Percentiles rank a stretch among this genome's conserved stretches.
These are phyloP conservation scores for Lasiosphaeria miniovina DNA, from an alignment of 495 filamentous ascomycete species.

Conservation along the genomic window DNA sequence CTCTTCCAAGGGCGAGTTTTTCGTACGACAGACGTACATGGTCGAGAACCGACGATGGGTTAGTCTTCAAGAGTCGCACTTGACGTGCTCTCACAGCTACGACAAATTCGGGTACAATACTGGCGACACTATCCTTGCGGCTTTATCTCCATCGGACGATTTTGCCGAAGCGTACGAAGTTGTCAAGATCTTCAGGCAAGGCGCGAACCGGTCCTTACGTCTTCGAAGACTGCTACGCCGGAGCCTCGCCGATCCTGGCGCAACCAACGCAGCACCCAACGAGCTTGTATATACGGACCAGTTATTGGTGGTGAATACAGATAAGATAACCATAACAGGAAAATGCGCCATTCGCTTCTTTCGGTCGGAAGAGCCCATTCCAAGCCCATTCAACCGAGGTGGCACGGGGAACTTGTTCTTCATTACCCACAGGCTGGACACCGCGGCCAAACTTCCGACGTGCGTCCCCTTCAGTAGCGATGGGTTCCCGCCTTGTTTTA, in stretches of 20 bases:
- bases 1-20: constrained; percentile 46
- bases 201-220: constrained; percentile 28
- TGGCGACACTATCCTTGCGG: constrained; percentile 57
- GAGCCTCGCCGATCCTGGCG: constrained; percentile 34
- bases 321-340: constrained; percentile 40
- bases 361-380: constrained; percentile 39
- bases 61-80: constrained; percentile 48
- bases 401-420: constrained; percentile 65
- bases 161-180: constrained; percentile 52
- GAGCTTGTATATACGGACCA: constrained; percentile 61
- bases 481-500: constrained; percentile 35
- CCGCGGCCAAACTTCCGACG: constrained; percentile 2
- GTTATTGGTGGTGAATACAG: constrained; percentile 34
- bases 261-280: constrained; percentile 49
- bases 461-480: constrained; percentile 26
- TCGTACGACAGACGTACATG: constrained; percentile 65
- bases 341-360: constrained; percentile 61
- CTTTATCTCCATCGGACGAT: constrained; percentile 8
- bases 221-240: constrained; percentile 48
- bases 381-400: constrained; percentile 58
- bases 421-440: constrained; percentile 42
- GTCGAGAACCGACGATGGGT: constrained; percentile 48
- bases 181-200: constrained; percentile 38
- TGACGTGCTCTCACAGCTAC: constrained; percentile 34
- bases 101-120: constrained; percentile 29